Evolutionary conservation across 306 rosid genomes (phyloP).

Genomic region (Begonia peltatifolia): DNA sequence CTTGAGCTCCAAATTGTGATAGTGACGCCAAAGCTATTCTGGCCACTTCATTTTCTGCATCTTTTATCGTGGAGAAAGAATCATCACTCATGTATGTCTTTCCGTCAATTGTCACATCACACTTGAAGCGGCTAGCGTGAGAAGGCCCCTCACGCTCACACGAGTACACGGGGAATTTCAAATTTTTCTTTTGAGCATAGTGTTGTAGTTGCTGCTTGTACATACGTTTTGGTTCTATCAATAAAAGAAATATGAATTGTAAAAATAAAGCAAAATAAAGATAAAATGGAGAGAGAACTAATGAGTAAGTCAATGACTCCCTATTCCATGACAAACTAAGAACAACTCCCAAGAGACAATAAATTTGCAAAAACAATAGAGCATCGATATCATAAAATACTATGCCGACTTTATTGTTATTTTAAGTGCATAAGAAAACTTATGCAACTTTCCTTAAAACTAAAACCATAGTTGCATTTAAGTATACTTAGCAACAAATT

Average conservation of each 20-base stretch:
- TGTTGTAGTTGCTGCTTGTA: constrained; percentile 57
- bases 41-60: constrained; percentile 88
- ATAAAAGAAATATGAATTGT: constrained; percentile 2
- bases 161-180: constrained; percentile 44
- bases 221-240: constrained; percentile 33
- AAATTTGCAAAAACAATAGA: too few species aligned
- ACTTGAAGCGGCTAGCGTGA: constrained; percentile 51
- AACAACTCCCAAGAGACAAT: too few species aligned
- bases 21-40: constrained; percentile 52
- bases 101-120: constrained; percentile 55
- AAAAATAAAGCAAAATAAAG: too few species aligned
- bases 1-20: constrained; percentile 29
- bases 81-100: constrained; percentile 40
- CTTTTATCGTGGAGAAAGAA: constrained; percentile 44
- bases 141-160: constrained; percentile 74
- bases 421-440: too few species aligned
- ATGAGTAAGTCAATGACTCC: too few species aligned
- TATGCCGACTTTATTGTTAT: too few species aligned
- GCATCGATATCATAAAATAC: too few species aligned
- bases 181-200: constrained; percentile 48
- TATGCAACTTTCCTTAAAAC: too few species aligned
- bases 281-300: too few species aligned
- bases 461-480: too few species aligned
- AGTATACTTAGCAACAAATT: too few species aligned
- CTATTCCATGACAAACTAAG: too few species aligned